Evolutionary conservation across 176 grass and related monocot genomes (phyloP).

Genomic region (Canna indica): DNA sequence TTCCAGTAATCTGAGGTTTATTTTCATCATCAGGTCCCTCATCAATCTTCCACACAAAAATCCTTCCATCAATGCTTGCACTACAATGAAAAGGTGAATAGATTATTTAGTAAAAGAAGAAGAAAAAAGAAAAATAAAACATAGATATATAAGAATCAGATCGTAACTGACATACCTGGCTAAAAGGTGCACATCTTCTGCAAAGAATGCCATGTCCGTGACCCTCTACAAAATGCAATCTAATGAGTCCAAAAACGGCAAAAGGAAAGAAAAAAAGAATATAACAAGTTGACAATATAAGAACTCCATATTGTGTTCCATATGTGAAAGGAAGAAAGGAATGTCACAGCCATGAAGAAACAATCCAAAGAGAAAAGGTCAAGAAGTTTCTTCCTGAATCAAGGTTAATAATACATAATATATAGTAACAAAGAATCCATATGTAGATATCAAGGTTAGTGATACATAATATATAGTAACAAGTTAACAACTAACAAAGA

Average conservation of each 20-base stretch:
- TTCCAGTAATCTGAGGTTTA: constrained; percentile 83
- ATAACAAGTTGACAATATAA: not conserved
- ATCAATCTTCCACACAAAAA: constrained; percentile 94
- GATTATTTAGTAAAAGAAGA: constrained; percentile 2
- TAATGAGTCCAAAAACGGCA: constrained; percentile 16
- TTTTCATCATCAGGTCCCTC: constrained; percentile 79
- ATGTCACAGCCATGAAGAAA: not conserved
- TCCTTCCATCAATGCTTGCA: constrained; percentile 84
- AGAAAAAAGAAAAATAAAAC: not conserved
- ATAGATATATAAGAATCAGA: not conserved
- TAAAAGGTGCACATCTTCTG: constrained; percentile 88
- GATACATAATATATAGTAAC: not conserved
- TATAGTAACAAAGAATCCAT: not conserved
- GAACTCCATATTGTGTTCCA: not conserved
- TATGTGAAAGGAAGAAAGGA: not conserved
- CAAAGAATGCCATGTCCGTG: constrained; percentile 97
- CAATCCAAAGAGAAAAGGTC: not conserved
- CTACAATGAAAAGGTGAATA: constrained; percentile 28
- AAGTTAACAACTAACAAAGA: too few species aligned
- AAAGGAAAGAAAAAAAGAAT: constrained; percentile 8
- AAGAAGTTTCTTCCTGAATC: not conserved
- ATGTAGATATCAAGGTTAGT: not conserved
- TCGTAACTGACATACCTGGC: constrained; percentile 44
- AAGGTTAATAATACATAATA: not conserved
- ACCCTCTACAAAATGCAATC: constrained; percentile 65